Percentiles rank a stretch among this genome's conserved stretches.
These are phyloP conservation scores for Endogone sp. DNA, from an alignment of 192 early-diverging fungal species.

Conservation along the genomic window DNA sequence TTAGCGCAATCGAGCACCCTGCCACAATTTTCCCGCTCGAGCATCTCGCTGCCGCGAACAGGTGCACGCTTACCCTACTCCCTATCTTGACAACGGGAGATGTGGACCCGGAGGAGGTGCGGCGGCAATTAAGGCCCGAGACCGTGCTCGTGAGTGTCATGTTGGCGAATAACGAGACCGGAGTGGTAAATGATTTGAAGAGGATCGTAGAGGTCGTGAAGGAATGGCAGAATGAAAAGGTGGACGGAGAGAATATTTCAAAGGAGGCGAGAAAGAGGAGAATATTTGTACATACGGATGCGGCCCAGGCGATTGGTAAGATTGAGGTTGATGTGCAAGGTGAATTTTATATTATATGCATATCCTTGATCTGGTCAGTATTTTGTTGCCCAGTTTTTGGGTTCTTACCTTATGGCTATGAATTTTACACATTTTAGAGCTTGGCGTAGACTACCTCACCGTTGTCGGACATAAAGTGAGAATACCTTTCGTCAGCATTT, in stretches of 20 bases:
- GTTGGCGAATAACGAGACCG: slow-evolving; percentile 4
- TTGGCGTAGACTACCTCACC: neutral
- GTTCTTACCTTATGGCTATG: no score
- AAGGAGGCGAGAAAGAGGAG: neutral
- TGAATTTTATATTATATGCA: no score
- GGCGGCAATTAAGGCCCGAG: neutral
- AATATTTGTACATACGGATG: slow-evolving; percentile 2
- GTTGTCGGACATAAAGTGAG: neutral
- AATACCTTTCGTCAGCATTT: no score
- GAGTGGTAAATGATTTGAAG: neutral
- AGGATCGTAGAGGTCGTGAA: neutral
- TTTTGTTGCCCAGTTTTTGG: no score
- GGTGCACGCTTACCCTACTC: neutral
- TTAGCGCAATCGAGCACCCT: neutral
- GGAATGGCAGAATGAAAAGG: slow-evolving; percentile 1
- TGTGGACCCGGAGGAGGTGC: neutral
- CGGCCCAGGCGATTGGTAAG: slow-evolving; percentile 4
- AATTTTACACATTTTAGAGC: neutral
- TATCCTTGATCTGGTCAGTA: no score
- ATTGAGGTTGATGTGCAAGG: slow-evolving; percentile 2
- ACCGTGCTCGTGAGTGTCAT: slow-evolving; percentile 5
- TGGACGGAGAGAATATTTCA: neutral
- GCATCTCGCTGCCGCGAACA: neutral
- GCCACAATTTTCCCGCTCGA: neutral
- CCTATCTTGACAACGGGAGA: neutral